These are phyloP conservation scores for Neocallimastix lanati DNA, from an alignment of 192 early-diverging fungal genomes.

Conservation along the genomic window DNA sequence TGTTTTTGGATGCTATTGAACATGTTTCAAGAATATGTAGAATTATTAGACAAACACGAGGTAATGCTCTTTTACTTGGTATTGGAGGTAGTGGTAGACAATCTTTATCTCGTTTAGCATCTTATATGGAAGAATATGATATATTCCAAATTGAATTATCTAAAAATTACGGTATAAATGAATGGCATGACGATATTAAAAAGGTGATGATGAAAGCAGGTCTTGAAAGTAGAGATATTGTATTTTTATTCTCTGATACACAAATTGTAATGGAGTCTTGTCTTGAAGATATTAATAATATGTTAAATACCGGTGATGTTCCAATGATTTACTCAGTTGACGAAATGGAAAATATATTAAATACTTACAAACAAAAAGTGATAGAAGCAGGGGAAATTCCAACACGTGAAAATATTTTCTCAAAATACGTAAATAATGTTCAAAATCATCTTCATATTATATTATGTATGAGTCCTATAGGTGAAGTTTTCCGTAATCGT, in stretches of 20 bases:
- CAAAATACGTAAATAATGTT: constrained; percentile 36
- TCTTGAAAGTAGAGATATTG: constrained; percentile 42
- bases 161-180: constrained; percentile 23
- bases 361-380: constrained; percentile 8
- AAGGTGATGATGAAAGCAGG: constrained; percentile 26
- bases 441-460: constrained; percentile 39
- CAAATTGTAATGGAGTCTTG: constrained; percentile 38
- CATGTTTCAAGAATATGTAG: constrained; percentile 30
- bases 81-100: constrained; percentile 40
- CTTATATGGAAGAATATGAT: constrained; percentile 33
- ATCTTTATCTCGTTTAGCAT: constrained; percentile 30
- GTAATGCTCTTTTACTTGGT: constrained; percentile 35
- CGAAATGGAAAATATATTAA: constrained; percentile 12
- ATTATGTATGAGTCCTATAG: constrained; percentile 33
- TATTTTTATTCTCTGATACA: constrained; percentile 36
- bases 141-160: constrained; percentile 38
- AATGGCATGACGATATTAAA: constrained; percentile 40
- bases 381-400: constrained; percentile 27
- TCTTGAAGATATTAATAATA: constrained; percentile 35
- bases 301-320: constrained; percentile 41
- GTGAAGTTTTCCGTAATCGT: constrained; percentile 30
- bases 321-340: constrained; percentile 38
- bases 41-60: constrained; percentile 37
- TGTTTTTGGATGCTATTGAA: constrained; percentile 40
- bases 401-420: constrained; percentile 32